Percentiles rank a stretch among this genome's conserved stretches.
phyloP scores from a whole-genome alignment of 495 filamentous ascomycete genomes.

The Rostrohypoxylon terebratum region DNA sequence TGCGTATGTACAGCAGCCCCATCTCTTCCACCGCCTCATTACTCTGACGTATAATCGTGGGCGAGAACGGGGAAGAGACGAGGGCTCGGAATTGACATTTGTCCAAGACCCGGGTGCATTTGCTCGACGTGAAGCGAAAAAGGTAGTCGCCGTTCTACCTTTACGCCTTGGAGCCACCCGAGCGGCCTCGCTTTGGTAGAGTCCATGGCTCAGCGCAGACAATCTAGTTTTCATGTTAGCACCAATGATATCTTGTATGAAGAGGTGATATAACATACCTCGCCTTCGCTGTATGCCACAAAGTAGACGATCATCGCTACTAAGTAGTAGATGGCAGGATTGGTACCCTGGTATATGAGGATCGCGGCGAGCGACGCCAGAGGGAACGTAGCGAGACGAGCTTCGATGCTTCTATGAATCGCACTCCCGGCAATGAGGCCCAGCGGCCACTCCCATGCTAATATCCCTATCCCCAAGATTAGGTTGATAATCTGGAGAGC shows the following conservation, averaged over 20 bases:
- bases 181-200: slow-evolving; percentile 58
- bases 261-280: slow-evolving; percentile 69
- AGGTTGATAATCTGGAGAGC: slow-evolving; percentile 93
- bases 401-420: slow-evolving; percentile 88
- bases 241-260: not conserved
- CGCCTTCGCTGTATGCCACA: slow-evolving; percentile 96
- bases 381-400: slow-evolving; percentile 84
- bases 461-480: slow-evolving; percentile 81
- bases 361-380: slow-evolving; percentile 77
- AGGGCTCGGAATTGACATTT: slow-evolving; percentile 12
- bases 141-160: slow-evolving; percentile 42
- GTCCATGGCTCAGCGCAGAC: slow-evolving; percentile 66
- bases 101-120: slow-evolving; percentile 34
- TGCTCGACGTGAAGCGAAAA: slow-evolving; percentile 4
- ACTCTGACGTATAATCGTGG: slow-evolving; percentile 6
- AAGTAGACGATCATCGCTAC: slow-evolving; percentile 91
- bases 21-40: slow-evolving; percentile 7
- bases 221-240: slow-evolving; percentile 51
- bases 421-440: slow-evolving; percentile 70
- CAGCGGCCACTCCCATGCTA: slow-evolving; percentile 95
- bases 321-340: slow-evolving; percentile 91
- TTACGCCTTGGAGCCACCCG: slow-evolving; percentile 50
- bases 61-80: not conserved
- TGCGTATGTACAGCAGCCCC: slow-evolving; percentile 20
- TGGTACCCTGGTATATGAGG: slow-evolving; percentile 91